phyloP scores from a whole-genome alignment of 2,329 filamentous ascomycete genomes.

The Stenocarpella maydis region DNA sequence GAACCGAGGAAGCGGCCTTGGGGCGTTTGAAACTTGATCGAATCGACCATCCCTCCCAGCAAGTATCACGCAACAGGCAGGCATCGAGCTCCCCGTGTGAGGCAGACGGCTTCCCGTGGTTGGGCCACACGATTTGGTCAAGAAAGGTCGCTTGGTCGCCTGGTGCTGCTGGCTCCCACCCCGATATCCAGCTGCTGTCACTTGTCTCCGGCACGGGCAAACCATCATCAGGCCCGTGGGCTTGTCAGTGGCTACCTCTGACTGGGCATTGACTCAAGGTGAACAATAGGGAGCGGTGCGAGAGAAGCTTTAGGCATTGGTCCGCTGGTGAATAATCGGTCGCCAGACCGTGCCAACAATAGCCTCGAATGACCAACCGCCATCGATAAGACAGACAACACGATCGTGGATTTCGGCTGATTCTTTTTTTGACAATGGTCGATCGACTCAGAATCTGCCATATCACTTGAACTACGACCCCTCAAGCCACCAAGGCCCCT shows the following conservation, averaged over 20 bases:
- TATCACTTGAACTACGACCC: background rate
- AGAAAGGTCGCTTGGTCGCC: background rate
- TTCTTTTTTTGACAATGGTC: conserved; percentile 8
- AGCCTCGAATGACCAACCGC: conserved; percentile 21
- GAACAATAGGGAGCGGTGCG: conserved; percentile 26
- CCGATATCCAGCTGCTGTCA: conserved; percentile 9
- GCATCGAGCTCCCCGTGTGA: background rate
- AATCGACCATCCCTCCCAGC: background rate
- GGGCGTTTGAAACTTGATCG: background rate
- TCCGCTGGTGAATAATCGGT: background rate
- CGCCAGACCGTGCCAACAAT: background rate
- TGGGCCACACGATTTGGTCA: conserved; percentile 2
- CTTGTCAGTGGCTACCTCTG: conserved; percentile 10
- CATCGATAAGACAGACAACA: conserved; percentile 29
- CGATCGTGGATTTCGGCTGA: background rate
- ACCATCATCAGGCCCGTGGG: conserved; percentile 14
- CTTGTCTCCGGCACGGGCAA: conserved; percentile 6
- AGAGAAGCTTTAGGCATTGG: background rate
- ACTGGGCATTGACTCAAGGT: conserved; percentile 32
- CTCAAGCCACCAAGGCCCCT: conserved; percentile 2
- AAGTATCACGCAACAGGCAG: background rate
- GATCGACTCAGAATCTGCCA: conserved; percentile 7
- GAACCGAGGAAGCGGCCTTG: background rate
- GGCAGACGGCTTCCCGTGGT: conserved; percentile 2
- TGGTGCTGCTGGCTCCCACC: conserved; percentile 3